A percentile compares a stretch with the other conserved stretches of the same genome.
phyloP scores from a whole-genome alignment of 139 green algal genomes.

The Micractinium conductrix region DNA sequence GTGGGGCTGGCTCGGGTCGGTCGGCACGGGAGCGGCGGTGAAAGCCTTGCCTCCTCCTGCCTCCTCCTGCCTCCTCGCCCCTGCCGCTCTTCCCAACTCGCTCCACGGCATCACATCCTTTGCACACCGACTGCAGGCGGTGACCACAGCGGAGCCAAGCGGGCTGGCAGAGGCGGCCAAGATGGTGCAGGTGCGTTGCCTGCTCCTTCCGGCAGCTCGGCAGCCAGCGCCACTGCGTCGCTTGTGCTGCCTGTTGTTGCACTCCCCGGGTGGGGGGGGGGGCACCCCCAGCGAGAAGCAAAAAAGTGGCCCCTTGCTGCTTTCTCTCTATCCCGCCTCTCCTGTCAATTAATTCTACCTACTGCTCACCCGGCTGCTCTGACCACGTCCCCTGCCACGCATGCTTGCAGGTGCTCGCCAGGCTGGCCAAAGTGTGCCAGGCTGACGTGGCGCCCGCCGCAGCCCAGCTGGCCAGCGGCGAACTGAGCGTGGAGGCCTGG shows the following conservation, averaged over 20 bases:
- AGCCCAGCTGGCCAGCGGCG: neutral
- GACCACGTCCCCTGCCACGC: too few species aligned
- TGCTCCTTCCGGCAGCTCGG: too few species aligned
- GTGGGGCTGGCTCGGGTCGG: neutral
- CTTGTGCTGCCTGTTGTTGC: too few species aligned
- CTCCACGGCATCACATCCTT: neutral
- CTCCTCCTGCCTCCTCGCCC: neutral
- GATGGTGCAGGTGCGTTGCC: conserved; percentile 28
- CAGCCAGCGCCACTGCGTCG: too few species aligned
- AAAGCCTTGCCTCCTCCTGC: neutral
- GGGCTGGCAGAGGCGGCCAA: conserved; percentile 17
- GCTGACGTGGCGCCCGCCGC: neutral
- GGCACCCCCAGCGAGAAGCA: too few species aligned
- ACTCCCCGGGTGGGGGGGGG: too few species aligned
- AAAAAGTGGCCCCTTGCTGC: too few species aligned
- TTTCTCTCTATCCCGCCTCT: too few species aligned
- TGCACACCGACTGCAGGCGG: neutral
- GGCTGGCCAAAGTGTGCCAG: conserved; percentile 28
- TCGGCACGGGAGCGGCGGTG: too few species aligned
- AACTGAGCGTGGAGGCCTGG: conserved; percentile 16
- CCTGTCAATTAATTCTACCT: too few species aligned
- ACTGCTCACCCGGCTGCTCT: too few species aligned
- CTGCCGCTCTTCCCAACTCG: neutral
- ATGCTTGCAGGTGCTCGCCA: conserved; percentile 18
- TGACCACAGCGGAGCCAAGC: neutral